Evolutionary conservation across 2,329 filamentous ascomycete genomes (phyloP).

Genomic region (Fusarium sarcochroum): DNA sequence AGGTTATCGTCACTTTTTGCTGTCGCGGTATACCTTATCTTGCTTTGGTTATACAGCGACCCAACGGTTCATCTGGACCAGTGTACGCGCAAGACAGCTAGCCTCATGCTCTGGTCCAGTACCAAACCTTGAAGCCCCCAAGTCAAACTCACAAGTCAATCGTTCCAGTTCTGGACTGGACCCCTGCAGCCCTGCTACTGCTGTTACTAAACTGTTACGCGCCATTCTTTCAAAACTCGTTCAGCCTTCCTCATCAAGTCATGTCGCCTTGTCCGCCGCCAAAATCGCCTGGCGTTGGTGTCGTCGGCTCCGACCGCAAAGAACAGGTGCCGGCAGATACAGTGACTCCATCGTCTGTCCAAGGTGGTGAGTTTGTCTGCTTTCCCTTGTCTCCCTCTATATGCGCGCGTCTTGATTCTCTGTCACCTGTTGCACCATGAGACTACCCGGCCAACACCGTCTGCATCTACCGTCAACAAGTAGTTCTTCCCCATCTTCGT

Average conservation of each 20-base stretch:
- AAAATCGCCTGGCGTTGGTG: conserved; percentile 14
- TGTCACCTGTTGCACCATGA: neutral
- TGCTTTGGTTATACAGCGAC: neutral
- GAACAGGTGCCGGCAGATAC: conserved; percentile 10
- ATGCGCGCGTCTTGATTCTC: no score
- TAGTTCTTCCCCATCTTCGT: conserved; percentile 15
- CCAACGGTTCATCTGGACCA: no score
- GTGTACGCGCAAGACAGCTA: no score
- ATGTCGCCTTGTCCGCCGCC: conserved; percentile 28
- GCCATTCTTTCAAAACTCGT: neutral
- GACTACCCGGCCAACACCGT: conserved; percentile 16
- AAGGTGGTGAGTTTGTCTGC: conserved; percentile 13
- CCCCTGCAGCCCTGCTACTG: conserved; percentile 17
- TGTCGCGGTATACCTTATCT: conserved; percentile 10
- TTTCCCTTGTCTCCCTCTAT: neutral
- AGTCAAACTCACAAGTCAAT: conserved; percentile 26
- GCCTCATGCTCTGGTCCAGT: neutral
- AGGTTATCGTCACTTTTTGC: neutral
- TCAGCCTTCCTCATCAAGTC: conserved; percentile 12
- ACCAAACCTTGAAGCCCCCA: conserved; percentile 31
- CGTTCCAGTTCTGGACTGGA: conserved; percentile 25
- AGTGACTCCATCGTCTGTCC: conserved; percentile 7
- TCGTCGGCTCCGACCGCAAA: conserved; percentile 40
- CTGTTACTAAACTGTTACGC: neutral
- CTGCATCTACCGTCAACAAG: conserved; percentile 8